Conservation (phyloP, 2,329 filamentous ascomycete species). For the Epichloe uncinata region DNA sequence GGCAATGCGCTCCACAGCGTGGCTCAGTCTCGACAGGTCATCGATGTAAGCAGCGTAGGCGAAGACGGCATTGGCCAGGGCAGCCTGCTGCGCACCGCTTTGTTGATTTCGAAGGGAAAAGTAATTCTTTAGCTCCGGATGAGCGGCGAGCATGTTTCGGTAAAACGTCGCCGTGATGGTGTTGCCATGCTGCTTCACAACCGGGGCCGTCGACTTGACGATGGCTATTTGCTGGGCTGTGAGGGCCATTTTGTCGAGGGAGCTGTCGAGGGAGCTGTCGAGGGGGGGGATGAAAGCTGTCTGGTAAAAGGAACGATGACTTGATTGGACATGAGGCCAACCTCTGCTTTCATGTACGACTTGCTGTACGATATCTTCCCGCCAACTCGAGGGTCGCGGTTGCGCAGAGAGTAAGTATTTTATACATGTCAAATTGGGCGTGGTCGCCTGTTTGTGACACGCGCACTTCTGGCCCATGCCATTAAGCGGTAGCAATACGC, state of each 20-base stretch:
- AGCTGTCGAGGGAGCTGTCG: too few species aligned
- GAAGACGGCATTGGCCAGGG: slow-evolving; percentile 54
- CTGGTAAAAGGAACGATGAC: background rate
- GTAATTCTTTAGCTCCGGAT: slow-evolving; percentile 53
- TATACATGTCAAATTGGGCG: background rate
- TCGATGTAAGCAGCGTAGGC: slow-evolving; percentile 64
- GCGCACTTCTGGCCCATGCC: background rate
- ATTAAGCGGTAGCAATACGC: too few species aligned
- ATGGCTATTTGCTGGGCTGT: slow-evolving; percentile 52
- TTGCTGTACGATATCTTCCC: too few species aligned
- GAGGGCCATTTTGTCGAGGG: slow-evolving; percentile 29
- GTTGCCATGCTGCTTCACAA: slow-evolving; percentile 54
- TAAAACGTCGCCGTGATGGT: slow-evolving; percentile 64
- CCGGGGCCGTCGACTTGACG: slow-evolving; percentile 65
- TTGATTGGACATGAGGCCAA: background rate
- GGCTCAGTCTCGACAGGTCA: slow-evolving; percentile 45
- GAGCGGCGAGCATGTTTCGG: slow-evolving; percentile 47
- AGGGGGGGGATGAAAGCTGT: background rate
- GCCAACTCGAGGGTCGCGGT: too few species aligned
- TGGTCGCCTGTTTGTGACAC: too few species aligned
- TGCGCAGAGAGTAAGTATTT: background rate
- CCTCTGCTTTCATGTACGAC: background rate
- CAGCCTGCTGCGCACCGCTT: slow-evolving; percentile 54
- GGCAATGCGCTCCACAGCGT: slow-evolving; percentile 53
- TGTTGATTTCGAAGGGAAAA: slow-evolving; percentile 60